phyloP scores from a whole-genome alignment of 1,139 yeast species.

The Nematodospora anomalae region DNA sequence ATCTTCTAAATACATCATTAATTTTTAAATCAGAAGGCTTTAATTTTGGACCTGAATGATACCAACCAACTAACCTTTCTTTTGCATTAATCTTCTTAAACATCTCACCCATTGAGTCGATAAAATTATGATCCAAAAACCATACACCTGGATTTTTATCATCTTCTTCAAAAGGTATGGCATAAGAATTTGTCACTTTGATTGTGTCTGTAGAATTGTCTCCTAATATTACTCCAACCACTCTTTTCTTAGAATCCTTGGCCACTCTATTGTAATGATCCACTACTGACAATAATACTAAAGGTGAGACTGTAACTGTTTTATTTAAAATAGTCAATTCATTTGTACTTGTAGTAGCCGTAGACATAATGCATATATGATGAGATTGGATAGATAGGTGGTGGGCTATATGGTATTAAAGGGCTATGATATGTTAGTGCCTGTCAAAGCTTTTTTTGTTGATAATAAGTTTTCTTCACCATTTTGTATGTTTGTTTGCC shows the following conservation, averaged over 20 bases:
- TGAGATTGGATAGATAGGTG: no score
- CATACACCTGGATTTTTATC: slow-evolving; percentile 91
- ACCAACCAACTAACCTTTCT: slow-evolving; percentile 97
- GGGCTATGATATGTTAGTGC: no score
- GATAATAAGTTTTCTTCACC: no score
- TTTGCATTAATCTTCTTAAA: slow-evolving; percentile 95
- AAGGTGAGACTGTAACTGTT: slow-evolving; percentile 89
- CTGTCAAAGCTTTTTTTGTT: no score
- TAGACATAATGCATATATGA: slow-evolving; percentile 8
- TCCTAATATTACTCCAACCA: slow-evolving; percentile 92
- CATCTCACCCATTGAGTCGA: slow-evolving; percentile 97
- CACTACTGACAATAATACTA: slow-evolving; percentile 89
- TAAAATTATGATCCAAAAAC: slow-evolving; percentile 95
- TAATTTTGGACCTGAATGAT: slow-evolving; percentile 95
- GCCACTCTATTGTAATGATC: slow-evolving; percentile 92
- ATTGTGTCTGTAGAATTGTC: slow-evolving; percentile 61
- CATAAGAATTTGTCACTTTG: slow-evolving; percentile 75
- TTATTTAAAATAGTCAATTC: slow-evolving; percentile 46
- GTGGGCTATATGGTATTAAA: no score
- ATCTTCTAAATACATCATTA: slow-evolving; percentile 83
- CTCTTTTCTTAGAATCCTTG: slow-evolving; percentile 69
- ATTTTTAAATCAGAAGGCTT: slow-evolving; percentile 86
- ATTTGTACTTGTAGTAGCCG: slow-evolving; percentile 15
- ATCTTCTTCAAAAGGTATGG: slow-evolving; percentile 96
- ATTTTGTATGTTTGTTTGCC: no score